Evolutionary conservation across 345 rosid species (phyloP).

Genomic region (Bruguiera gymnorhiza): DNA sequence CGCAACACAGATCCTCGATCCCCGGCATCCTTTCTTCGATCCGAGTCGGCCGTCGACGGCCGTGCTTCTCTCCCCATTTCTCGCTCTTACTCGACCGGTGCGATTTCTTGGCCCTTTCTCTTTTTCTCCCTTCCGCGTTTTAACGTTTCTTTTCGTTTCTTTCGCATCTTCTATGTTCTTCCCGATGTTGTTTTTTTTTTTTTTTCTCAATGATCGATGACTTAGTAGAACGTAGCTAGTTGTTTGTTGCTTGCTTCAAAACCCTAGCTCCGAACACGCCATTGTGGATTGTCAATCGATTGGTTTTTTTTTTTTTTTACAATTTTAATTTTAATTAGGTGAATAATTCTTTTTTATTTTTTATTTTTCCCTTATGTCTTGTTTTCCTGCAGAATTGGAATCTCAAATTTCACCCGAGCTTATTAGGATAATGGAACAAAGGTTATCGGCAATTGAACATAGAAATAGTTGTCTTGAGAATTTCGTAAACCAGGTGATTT

Average conservation of each 20-base stretch:
- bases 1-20: neutral
- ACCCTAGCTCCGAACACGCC: neutral
- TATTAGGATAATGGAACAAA: conserved; percentile 75
- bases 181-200: neutral
- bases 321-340: neutral
- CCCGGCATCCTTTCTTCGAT: conserved; percentile 22
- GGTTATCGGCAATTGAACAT: conserved; percentile 61
- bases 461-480: conserved; percentile 54
- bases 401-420: conserved; percentile 64
- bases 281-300: too few species aligned
- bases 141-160: neutral
- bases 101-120: neutral
- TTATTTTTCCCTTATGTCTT: neutral
- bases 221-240: neutral
- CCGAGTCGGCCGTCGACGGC: conserved; percentile 2
- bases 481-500: conserved; percentile 57
- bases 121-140: too few species aligned
- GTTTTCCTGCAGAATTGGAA: conserved; percentile 40
- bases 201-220: neutral
- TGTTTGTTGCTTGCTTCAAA: neutral
- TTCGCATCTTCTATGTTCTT: neutral
- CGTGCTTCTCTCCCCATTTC: conserved; percentile 7
- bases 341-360: neutral
- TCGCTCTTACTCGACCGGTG: conserved; percentile 51
- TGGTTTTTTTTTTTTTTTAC: neutral